Conservation (phyloP, 441 rosid genomes). For the Gossypium aridum region DNA sequence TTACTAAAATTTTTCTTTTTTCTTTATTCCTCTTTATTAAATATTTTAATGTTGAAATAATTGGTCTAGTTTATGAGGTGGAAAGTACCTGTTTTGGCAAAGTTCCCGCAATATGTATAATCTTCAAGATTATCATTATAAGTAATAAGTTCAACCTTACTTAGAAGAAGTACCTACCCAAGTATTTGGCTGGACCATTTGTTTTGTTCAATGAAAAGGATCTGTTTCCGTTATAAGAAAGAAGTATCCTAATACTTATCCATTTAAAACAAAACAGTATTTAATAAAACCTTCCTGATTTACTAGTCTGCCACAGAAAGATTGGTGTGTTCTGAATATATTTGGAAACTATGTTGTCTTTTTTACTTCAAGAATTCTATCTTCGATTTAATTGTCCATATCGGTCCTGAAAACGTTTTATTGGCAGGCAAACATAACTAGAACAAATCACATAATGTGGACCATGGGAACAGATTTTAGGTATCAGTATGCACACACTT, state of each 20-base stretch:
- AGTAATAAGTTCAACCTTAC: constrained; percentile 3
- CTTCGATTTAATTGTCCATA: not conserved
- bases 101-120: not conserved
- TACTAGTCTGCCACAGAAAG: not conserved
- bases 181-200: not conserved
- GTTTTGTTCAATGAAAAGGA: not conserved
- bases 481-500: constrained; percentile 89
- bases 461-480: constrained; percentile 99
- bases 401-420: constrained; percentile 5
- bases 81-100: not conserved
- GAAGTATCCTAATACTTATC: not conserved
- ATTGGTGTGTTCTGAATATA: not conserved
- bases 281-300: not conserved
- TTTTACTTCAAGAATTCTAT: not conserved
- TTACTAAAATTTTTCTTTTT: not conserved
- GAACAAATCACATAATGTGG: constrained; percentile 92
- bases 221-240: not conserved
- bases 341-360: constrained; percentile 1
- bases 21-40: not conserved
- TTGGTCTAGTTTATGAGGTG: not conserved
- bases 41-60: not conserved
- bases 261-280: not conserved
- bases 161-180: constrained; percentile 4
- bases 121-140: constrained; percentile 1
- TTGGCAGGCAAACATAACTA: constrained; percentile 90